These are phyloP conservation scores for Diaporthe sp. DNA, from an alignment of 2,329 filamentous ascomycete genomes.

Conservation along the genomic window DNA sequence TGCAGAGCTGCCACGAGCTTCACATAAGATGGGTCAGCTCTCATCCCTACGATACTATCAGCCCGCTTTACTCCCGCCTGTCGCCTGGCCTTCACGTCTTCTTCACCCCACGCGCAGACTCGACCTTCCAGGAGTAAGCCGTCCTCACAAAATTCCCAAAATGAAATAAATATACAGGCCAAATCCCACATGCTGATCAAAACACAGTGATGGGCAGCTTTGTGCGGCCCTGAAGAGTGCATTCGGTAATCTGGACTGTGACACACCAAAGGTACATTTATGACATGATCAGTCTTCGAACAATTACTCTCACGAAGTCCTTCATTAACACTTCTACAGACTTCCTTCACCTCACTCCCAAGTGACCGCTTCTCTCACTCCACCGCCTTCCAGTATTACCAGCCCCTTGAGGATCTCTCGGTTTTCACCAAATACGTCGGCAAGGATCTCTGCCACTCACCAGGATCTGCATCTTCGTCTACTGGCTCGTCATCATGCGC, in stretches of 20 bases:
- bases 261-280: constrained; percentile 49
- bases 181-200: constrained; percentile 29
- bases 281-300: constrained; percentile 8
- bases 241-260: constrained; percentile 54
- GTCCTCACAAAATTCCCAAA: constrained; percentile 17
- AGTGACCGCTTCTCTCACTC: constrained; percentile 70
- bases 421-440: constrained; percentile 67
- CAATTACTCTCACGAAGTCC: neutral
- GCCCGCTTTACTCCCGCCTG: constrained; percentile 81
- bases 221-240: constrained; percentile 49
- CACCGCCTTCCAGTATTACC: constrained; percentile 78
- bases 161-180: neutral
- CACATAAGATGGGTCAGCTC: constrained; percentile 84
- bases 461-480: constrained; percentile 48
- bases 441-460: constrained; percentile 63
- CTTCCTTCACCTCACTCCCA: constrained; percentile 74
- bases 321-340: constrained; percentile 48
- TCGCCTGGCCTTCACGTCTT: constrained; percentile 87
- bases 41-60: constrained; percentile 67
- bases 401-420: constrained; percentile 70
- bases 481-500: constrained; percentile 58
- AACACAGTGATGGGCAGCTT: constrained; percentile 45
- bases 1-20: constrained; percentile 77
- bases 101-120: constrained; percentile 71
- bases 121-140: constrained; percentile 47